A percentile compares a stretch with the other conserved stretches of the same genome.
These are phyloP conservation scores for Sphenostylis stenocarpa DNA, from an alignment of 306 rosid genomes.

Conservation along the genomic window DNA sequence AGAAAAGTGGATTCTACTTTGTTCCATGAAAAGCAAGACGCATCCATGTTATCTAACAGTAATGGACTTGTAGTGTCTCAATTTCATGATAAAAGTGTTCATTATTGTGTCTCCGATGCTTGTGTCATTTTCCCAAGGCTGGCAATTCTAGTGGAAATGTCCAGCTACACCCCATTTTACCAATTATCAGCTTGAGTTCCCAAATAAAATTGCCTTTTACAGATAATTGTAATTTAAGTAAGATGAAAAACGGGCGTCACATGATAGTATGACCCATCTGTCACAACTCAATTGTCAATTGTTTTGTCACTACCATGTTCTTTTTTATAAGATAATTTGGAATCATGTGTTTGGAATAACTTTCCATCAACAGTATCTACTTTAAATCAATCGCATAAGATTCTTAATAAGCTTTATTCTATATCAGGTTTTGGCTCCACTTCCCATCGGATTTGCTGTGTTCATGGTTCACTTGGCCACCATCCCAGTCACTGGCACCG, in stretches of 20 bases:
- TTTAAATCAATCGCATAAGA: constrained; percentile 29
- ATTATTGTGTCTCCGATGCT: constrained; percentile 22
- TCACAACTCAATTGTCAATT: constrained; percentile 29
- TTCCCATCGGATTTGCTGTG: constrained; percentile 96
- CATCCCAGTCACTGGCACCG: constrained; percentile 89
- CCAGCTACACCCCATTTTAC: constrained; percentile 24
- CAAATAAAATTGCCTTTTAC: constrained; percentile 13
- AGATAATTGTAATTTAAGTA: constrained; percentile 23
- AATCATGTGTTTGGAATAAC: constrained; percentile 34
- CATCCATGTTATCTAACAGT: constrained; percentile 2
- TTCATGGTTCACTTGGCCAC: constrained; percentile 98
- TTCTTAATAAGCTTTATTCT: constrained; percentile 17
- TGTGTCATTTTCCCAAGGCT: constrained; percentile 36
- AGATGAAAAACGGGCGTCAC: constrained; percentile 40
- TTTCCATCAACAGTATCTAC: background rate
- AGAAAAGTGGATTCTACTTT: constrained; percentile 36
- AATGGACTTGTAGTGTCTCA: background rate
- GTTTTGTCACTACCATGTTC: background rate
- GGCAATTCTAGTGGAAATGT: constrained; percentile 28
- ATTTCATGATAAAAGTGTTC: constrained; percentile 24
- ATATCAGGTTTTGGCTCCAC: constrained; percentile 89
- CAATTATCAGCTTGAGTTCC: constrained; percentile 28
- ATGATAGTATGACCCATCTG: constrained; percentile 41
- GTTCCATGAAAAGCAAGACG: constrained; percentile 27
- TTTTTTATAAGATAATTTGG: constrained; percentile 6